A percentile compares a stretch with the other conserved stretches of the same genome.
phyloP scores from a whole-genome alignment of 768 basidiomycete species.

The Leccinum variicolor region DNA sequence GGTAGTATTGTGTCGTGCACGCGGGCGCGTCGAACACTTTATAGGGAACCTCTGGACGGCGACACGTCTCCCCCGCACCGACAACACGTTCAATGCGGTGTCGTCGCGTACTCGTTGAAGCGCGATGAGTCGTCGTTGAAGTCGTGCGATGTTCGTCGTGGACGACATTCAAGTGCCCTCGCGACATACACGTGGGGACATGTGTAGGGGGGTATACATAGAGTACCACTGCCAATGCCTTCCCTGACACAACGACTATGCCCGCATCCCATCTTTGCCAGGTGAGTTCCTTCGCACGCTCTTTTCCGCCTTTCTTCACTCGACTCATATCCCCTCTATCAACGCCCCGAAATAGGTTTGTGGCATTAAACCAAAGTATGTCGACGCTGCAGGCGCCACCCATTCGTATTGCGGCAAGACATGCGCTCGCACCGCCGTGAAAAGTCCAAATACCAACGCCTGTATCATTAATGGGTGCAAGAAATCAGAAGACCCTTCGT shows the following conservation, averaged over 20 bases:
- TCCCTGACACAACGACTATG: conserved; percentile 8
- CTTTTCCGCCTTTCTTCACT: conserved; percentile 5
- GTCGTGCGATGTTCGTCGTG: conserved; percentile 7
- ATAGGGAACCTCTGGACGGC: conserved; percentile 12
- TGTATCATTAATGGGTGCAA: conserved; percentile 53
- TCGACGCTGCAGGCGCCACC: conserved; percentile 52
- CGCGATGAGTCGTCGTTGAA: conserved; percentile 11
- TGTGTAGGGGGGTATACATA: conserved; percentile 20
- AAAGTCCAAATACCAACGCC: conserved; percentile 34
- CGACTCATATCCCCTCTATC: conserved; percentile 7
- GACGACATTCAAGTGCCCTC: conserved; percentile 11
- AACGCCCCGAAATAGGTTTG: conserved; percentile 42
- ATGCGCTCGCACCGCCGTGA: conserved; percentile 45
- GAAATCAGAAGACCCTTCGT: conserved; percentile 46
- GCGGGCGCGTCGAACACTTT: conserved; percentile 15
- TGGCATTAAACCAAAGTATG: conserved; percentile 56
- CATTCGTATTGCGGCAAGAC: conserved; percentile 62
- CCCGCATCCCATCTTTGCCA: conserved; percentile 26
- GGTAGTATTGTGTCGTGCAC: background rate
- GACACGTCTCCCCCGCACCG: conserved; percentile 11
- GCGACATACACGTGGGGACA: conserved; percentile 24
- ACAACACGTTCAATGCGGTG: conserved; percentile 16
- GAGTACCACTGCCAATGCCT: conserved; percentile 1
- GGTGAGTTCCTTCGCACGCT: conserved; percentile 20
- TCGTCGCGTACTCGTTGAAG: conserved; percentile 11